Evolutionary conservation across 75 land plant genomes (phyloP).

Genomic region (Ceratopteris richardii): DNA sequence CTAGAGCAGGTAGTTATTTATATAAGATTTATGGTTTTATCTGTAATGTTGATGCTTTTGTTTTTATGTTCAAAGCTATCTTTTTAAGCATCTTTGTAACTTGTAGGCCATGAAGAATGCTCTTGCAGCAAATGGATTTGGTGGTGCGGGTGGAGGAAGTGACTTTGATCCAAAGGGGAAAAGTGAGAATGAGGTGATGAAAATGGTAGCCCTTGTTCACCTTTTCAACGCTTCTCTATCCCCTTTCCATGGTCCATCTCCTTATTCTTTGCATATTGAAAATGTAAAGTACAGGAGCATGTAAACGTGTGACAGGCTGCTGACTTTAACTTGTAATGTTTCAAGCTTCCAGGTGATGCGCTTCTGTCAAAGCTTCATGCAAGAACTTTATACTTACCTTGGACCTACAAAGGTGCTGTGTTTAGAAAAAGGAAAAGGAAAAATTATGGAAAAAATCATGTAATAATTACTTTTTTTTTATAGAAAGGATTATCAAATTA

Average conservation of each 20-base stretch:
- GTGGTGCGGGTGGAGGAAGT: slow-evolving; percentile 96
- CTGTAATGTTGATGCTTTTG: neutral
- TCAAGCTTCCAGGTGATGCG: slow-evolving; percentile 95
- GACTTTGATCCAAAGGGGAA: slow-evolving; percentile 99
- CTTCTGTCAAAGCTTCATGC: slow-evolving; percentile 98
- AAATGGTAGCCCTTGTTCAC: slow-evolving; percentile 1
- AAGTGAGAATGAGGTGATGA: slow-evolving; percentile 91
- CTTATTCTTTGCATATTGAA: neutral
- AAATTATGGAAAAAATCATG: no score
- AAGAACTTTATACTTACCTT: slow-evolving; percentile 81
- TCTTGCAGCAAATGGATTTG: slow-evolving; percentile 77
- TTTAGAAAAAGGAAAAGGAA: no score
- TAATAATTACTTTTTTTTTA: no score
- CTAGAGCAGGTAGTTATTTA: slow-evolving; percentile 71
- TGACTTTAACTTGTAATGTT: no score
- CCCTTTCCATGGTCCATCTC: neutral
- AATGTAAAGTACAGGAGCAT: no score
- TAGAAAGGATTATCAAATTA: no score
- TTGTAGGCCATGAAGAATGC: slow-evolving; percentile 90
- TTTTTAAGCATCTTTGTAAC: no score
- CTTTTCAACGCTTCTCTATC: no score
- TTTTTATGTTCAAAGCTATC: no score
- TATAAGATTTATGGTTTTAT: neutral
- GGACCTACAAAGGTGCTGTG: slow-evolving; percentile 84
- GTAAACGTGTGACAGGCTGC: no score